Evolutionary conservation across 2,329 filamentous ascomycete species (phyloP).

Genomic region (Aspergillus novofumigatus): DNA sequence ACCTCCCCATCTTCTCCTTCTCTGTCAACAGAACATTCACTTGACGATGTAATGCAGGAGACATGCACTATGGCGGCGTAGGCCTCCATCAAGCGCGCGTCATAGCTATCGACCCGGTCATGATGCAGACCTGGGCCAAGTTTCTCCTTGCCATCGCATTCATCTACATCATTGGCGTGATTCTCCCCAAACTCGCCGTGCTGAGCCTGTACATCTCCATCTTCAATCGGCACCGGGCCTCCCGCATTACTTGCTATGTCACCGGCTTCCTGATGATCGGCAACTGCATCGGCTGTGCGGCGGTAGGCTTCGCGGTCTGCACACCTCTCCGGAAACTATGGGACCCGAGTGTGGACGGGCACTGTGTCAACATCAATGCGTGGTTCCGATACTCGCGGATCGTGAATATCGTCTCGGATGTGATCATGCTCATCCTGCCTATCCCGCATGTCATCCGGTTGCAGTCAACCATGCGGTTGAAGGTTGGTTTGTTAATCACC

Average conservation of each 20-base stretch:
- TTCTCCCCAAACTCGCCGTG: slow-evolving; percentile 2
- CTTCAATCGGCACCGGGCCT: background rate
- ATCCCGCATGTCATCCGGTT: slow-evolving; percentile 55
- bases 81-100: slow-evolving; percentile 2
- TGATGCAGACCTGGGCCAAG: background rate
- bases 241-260: slow-evolving; percentile 3
- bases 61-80: slow-evolving; percentile 1
- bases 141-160: slow-evolving; percentile 1
- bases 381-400: slow-evolving; percentile 29
- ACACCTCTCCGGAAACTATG: slow-evolving; percentile 1
- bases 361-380: slow-evolving; percentile 24
- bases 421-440: slow-evolving; percentile 31
- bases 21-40: background rate
- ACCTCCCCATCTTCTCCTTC: background rate
- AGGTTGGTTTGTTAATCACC: slow-evolving; percentile 56
- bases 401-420: slow-evolving; percentile 36
- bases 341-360: background rate
- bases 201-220: slow-evolving; percentile 4
- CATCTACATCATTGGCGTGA: background rate
- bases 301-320: background rate
- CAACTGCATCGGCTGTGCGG: slow-evolving; percentile 3
- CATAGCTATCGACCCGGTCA: background rate
- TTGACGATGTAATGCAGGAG: background rate
- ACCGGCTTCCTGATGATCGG: background rate
- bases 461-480: slow-evolving; percentile 71